Conservation (phyloP, 306 rosid genomes). For the Malus orientalis region DNA sequence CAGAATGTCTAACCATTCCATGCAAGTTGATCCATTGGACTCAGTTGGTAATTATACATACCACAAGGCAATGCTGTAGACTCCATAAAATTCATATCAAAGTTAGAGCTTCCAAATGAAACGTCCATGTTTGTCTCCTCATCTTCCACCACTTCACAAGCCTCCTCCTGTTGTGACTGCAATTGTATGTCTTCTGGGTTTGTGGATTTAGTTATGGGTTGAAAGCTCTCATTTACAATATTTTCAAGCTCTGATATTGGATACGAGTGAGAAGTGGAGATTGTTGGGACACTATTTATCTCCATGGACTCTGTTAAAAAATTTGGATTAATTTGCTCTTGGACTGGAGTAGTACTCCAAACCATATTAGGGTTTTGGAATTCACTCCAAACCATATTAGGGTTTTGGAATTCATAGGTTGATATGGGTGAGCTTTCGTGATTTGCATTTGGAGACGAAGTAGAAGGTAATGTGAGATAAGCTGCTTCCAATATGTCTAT, state of each 20-base stretch:
- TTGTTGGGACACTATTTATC: not conserved
- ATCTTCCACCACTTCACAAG: not conserved
- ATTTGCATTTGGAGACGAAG: not conserved
- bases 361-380: constrained; percentile 3
- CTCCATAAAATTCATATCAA: constrained; percentile 24
- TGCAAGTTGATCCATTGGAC: constrained; percentile 20
- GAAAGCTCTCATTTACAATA: not conserved
- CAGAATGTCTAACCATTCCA: constrained; percentile 6
- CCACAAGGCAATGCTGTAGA: constrained; percentile 11
- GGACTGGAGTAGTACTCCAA: constrained; percentile 5
- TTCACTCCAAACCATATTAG: constrained; percentile 7
- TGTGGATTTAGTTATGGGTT: not conserved
- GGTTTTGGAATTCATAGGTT: constrained; percentile 6
- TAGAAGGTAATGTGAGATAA: not conserved
- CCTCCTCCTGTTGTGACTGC: constrained; percentile 6
- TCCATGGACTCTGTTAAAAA: not conserved
- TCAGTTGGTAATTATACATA: constrained; percentile 14
- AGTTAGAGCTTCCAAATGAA: constrained; percentile 17
- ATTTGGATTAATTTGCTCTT: not conserved
- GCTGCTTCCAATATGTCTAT: constrained; percentile 2
- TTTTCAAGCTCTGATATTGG: constrained; percentile 12
- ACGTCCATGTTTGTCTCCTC: constrained; percentile 1
- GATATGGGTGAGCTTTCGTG: not conserved
- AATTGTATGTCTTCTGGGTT: not conserved
- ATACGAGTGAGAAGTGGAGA: not conserved